Conservation (phyloP, 2,329 filamentous ascomycete species). For the Hymenoscyphus linearis region DNA sequence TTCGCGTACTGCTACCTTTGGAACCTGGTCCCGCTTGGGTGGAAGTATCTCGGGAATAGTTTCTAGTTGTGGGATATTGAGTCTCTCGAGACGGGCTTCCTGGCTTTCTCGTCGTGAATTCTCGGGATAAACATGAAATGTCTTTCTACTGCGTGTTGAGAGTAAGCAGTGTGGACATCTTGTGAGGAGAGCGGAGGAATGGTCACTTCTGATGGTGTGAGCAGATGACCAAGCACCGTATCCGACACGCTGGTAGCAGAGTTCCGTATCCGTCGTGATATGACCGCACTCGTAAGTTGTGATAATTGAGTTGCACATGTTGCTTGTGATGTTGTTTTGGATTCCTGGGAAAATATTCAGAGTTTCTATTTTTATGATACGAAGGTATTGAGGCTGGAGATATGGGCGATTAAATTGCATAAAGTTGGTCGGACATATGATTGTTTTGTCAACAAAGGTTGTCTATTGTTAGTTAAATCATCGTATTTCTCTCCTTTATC, state of each 20-base stretch:
- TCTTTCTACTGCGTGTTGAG: background rate
- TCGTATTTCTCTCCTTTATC: background rate
- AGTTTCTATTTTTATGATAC: background rate
- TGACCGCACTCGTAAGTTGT: background rate
- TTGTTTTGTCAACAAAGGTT: background rate
- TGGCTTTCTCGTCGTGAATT: background rate
- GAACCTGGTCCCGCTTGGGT: background rate
- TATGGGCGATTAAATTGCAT: background rate
- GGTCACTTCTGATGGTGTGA: background rate
- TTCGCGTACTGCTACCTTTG: background rate
- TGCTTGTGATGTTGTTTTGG: background rate
- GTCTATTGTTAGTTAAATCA: background rate
- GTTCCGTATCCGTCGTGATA: background rate
- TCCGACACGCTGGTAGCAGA: background rate
- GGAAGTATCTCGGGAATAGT: background rate
- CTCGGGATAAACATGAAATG: background rate
- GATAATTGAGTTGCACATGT: background rate
- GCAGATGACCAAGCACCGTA: background rate
- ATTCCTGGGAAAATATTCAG: background rate
- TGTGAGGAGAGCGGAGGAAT: background rate
- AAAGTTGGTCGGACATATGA: background rate
- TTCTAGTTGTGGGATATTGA: background rate
- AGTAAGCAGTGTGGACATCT: background rate
- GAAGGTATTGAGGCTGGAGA: background rate
- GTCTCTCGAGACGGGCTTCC: background rate